These are phyloP conservation scores for Scenedesmus sp. DNA, from an alignment of 163 green algal genomes.

Conservation along the genomic window DNA sequence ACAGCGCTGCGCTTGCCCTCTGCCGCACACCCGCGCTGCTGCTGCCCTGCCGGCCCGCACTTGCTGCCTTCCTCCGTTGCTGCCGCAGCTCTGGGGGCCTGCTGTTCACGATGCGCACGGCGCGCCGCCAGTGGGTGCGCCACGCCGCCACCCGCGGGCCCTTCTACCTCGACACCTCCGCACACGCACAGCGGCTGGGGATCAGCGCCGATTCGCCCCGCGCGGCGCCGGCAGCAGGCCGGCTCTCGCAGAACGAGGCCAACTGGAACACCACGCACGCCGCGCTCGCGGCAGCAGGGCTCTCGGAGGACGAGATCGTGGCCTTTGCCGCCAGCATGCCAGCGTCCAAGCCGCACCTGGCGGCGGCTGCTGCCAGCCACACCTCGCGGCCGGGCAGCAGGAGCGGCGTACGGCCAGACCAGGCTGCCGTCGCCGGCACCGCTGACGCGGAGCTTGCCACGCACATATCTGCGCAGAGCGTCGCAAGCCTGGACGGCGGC, in stretches of 20 bases:
- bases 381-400: not conserved
- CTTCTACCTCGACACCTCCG: slow-evolving; percentile 19
- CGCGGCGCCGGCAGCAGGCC: slow-evolving; percentile 13
- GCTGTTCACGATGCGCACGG: slow-evolving; percentile 47
- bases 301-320: slow-evolving; percentile 36
- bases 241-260: not conserved
- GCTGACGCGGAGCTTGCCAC: slow-evolving; percentile 29
- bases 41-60: not conserved
- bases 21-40: too few relatives aligned
- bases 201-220: not conserved
- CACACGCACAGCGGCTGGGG: not conserved
- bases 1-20: too few relatives aligned
- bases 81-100: slow-evolving; percentile 38
- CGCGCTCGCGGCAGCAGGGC: slow-evolving; percentile 1
- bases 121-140: slow-evolving; percentile 39
- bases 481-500: not conserved
- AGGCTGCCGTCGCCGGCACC: not conserved
- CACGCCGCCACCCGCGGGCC: not conserved
- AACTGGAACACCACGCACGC: slow-evolving; percentile 1
- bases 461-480: slow-evolving; percentile 11
- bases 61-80: not conserved
- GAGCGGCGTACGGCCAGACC: not conserved
- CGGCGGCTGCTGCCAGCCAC: not conserved
- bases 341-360: not conserved
- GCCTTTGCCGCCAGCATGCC: slow-evolving; percentile 15